Conservation (phyloP, 768 basidiomycete species). For the Mycena polygramma region DNA sequence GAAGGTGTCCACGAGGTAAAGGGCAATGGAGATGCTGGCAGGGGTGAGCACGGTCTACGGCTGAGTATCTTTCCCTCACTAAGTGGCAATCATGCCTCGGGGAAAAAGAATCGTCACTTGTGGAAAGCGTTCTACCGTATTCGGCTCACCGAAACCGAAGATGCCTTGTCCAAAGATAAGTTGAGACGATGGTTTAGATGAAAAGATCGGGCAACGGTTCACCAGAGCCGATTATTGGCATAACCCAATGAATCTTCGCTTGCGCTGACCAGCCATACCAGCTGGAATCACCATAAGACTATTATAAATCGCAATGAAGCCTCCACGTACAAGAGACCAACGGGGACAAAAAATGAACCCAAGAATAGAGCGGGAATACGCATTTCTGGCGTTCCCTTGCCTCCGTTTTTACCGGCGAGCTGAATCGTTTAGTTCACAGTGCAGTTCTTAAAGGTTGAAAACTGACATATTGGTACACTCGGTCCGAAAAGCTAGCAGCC, state of each 20-base stretch:
- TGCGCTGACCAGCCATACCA: slow-evolving; percentile 71
- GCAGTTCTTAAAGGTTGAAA: not conserved
- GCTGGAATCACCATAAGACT: not conserved
- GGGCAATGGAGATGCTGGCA: not conserved
- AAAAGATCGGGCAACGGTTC: not conserved
- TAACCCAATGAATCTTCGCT: slow-evolving; percentile 71
- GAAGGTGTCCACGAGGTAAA: not conserved
- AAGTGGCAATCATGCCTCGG: not conserved
- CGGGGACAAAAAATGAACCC: not conserved
- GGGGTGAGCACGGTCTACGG: not conserved
- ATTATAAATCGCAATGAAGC: slow-evolving; percentile 47
- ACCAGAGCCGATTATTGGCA: slow-evolving; percentile 70
- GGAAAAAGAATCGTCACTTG: slow-evolving; percentile 38
- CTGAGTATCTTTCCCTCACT: not conserved
- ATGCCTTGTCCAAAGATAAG: not conserved
- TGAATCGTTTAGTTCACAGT: not conserved
- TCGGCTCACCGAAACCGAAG: not conserved
- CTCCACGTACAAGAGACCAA: not conserved
- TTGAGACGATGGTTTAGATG: not conserved
- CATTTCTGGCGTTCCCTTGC: not conserved
- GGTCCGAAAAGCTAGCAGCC: not conserved
- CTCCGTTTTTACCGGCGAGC: not conserved
- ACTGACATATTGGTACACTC: not conserved
- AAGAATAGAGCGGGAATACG: not conserved
- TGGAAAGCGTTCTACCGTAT: slow-evolving; percentile 16